Evolutionary conservation across 2,329 filamentous ascomycete species (phyloP).

Genomic region (Paecilomyces sp.): DNA sequence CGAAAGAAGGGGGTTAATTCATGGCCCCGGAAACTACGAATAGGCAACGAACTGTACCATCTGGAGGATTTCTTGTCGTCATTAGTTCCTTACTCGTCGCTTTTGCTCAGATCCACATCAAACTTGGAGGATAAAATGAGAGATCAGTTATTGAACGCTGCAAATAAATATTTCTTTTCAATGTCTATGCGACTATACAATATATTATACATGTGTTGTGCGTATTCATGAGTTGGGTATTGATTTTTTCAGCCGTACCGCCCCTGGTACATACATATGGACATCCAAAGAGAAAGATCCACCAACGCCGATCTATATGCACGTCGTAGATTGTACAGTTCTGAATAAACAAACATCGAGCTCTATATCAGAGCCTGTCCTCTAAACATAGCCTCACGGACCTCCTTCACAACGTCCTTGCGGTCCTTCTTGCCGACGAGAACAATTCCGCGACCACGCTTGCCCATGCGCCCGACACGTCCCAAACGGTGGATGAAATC

Average conservation of each 20-base stretch:
- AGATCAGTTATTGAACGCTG: background rate
- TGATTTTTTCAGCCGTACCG: background rate
- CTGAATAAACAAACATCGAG: background rate
- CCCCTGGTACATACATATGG: background rate
- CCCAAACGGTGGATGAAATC: constrained; percentile 97
- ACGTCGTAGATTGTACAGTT: constrained; percentile 1
- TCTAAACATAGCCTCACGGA: constrained; percentile 81
- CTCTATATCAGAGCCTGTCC: constrained; percentile 66
- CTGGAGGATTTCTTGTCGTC: no score
- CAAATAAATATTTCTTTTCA: background rate
- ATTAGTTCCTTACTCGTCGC: no score
- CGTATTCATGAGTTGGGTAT: background rate
- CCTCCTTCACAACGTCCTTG: constrained; percentile 83
- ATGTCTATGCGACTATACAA: background rate
- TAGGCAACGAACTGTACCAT: no score
- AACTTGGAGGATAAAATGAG: background rate
- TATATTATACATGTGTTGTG: background rate
- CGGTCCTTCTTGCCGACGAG: constrained; percentile 84
- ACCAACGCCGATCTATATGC: constrained; percentile 1
- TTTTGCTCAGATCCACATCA: no score
- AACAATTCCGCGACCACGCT: constrained; percentile 81
- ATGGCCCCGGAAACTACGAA: no score
- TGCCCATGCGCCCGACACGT: constrained; percentile 84
- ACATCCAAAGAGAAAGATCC: background rate
- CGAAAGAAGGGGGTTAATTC: no score